Evolutionary conservation across 805 yeast genomes (phyloP), one percentile per base, ranked within the genome.

Genomic region (Candida argentea): DNA sequence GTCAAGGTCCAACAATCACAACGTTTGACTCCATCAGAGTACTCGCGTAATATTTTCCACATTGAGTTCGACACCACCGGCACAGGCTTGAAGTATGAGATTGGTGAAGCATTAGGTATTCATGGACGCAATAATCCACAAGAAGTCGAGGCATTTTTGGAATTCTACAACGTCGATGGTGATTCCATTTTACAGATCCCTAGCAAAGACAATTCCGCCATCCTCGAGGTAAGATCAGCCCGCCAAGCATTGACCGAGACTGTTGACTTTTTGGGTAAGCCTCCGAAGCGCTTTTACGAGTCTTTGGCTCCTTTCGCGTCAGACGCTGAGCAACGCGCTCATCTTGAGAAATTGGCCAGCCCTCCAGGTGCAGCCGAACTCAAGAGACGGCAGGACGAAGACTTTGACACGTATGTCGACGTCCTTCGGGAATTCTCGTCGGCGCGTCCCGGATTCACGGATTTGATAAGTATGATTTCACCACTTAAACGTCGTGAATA

Each of bases 401-500:
- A 84, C 43, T 84, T 73, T 44, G 73, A 66, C 52, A 73, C 82
- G 18, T 89, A 81, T 50, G 82, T 75, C 29, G 97, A 89, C 52
- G 68, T 87, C 36, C 69, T 87, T 41, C 73, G 71, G 40, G 73
- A 80, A 48, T 89, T 82, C 68, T 65, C 72, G 42, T 76, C 87
- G 33, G 94, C 89, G 14, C 76, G 77, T 53, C 96, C 96, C 15
- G 44, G 73, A 4, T 61, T 80, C 32, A 67, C 64, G 32, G 85
- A 82, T 14, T 67, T 89, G 43, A 73, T 79, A 20, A 69, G 69
- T 42, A 57, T 89, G 33, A 70, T 89, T 39, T 74, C 94, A 14
- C 87, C 94, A 11, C 69, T 87, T 50, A 89, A 89, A 67, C 80
- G 97, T 66, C 82, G 97, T 66, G 97, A 89, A 59, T 89, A 89